phyloP scores from a whole-genome alignment of 2,329 filamentous ascomycete species.

The Diaporthe australafricana region DNA sequence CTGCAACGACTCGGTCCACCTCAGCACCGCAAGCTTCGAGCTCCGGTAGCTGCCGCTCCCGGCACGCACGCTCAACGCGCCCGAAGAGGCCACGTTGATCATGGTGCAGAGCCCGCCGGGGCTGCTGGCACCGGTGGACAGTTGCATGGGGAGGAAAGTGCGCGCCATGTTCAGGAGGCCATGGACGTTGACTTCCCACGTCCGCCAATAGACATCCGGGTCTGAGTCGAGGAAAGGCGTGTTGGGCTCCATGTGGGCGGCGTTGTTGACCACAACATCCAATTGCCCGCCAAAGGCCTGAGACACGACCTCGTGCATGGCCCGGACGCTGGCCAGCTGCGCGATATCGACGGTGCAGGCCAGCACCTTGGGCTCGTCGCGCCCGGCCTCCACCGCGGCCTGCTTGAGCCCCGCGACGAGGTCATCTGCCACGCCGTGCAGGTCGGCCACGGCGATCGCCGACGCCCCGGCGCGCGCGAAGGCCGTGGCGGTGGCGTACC shows the following conservation, averaged over 20 bases:
- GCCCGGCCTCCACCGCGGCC: not conserved
- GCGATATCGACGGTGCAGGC: not conserved
- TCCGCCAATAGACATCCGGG: conserved; percentile 48
- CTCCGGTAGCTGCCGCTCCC: conserved; percentile 58
- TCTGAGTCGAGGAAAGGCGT: conserved; percentile 44
- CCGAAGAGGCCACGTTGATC: conserved; percentile 54
- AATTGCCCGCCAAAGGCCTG: not conserved
- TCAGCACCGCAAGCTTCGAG: conserved; percentile 56
- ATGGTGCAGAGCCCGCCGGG: conserved; percentile 51
- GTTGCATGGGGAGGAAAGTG: conserved; percentile 60
- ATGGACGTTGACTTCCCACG: conserved; percentile 63
- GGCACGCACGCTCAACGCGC: conserved; percentile 47
- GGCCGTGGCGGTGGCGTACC: not conserved
- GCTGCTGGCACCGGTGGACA: conserved; percentile 41
- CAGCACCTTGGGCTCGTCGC: not conserved
- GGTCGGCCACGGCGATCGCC: not conserved
- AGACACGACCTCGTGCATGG: not conserved
- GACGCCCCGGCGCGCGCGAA: not conserved
- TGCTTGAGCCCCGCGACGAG: not conserved
- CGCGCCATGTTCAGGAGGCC: conserved; percentile 58
- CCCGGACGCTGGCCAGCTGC: not conserved
- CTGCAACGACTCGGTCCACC: conserved; percentile 57
- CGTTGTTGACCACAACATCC: conserved; percentile 2
- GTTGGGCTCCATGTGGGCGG: not conserved
- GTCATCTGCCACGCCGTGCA: not conserved